Conservation (phyloP, 306 rosid genomes). For the Urtica urens region DNA sequence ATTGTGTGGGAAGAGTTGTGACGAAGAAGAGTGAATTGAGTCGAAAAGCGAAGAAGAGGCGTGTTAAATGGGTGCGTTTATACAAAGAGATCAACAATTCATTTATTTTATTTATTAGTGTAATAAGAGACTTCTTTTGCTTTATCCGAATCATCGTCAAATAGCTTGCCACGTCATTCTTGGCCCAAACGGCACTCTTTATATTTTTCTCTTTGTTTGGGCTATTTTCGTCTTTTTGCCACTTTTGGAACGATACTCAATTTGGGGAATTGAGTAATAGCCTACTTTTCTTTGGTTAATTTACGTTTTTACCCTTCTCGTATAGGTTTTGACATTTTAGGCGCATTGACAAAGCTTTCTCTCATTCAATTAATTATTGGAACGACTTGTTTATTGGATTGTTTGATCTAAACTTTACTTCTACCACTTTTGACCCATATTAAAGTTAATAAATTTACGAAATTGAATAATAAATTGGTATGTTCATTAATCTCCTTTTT, state of each 20-base stretch:
- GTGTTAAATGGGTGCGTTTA: background rate
- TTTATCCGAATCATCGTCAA: slow-evolving; percentile 22
- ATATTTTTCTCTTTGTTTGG: background rate
- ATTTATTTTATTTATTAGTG: background rate
- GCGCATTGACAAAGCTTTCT: slow-evolving; percentile 11
- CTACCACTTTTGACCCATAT: too few relatives aligned
- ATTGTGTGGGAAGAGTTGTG: background rate
- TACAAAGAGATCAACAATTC: too few relatives aligned
- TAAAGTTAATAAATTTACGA: too few relatives aligned
- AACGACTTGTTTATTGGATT: background rate
- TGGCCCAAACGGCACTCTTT: slow-evolving; percentile 36
- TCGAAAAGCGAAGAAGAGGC: too few relatives aligned
- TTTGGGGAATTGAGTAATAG: background rate
- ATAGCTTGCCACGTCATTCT: slow-evolving; percentile 36
- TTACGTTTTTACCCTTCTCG: slow-evolving; percentile 30
- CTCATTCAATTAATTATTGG: background rate
- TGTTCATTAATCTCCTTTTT: background rate
- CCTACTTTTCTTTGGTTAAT: slow-evolving; percentile 1
- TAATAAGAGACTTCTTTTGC: background rate
- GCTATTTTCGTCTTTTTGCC: background rate
- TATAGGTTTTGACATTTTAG: slow-evolving; percentile 4
- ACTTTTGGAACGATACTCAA: background rate
- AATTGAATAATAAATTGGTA: too few relatives aligned
- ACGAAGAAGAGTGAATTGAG: slow-evolving; percentile 18
- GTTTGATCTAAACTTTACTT: background rate